Percentiles rank a stretch among this genome's conserved stretches.
Evolutionary conservation across 176 grass and related monocot species (phyloP).

Genomic region (Typha latifolia): DNA sequence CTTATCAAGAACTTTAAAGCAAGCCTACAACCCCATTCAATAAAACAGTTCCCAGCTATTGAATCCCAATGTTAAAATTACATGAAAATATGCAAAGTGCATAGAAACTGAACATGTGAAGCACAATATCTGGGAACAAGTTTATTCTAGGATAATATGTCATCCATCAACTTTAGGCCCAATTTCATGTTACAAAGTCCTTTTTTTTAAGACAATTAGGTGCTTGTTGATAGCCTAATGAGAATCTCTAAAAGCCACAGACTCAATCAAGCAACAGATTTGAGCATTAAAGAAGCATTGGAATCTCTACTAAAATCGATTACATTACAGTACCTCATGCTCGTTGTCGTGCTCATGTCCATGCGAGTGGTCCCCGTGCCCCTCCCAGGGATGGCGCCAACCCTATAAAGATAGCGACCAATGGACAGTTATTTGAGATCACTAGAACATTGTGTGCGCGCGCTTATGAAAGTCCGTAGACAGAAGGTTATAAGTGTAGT

Average conservation of each 20-base stretch:
- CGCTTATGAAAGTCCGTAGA: neutral
- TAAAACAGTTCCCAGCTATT: no score
- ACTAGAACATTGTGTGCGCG: neutral
- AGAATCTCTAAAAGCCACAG: neutral
- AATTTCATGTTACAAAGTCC: no score
- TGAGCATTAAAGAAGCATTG: neutral
- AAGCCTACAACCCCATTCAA: no score
- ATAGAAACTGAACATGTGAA: no score
- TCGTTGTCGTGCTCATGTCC: constrained; percentile 53
- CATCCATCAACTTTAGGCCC: no score
- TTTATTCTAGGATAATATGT: no score
- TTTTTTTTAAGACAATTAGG: no score
- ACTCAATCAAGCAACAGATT: neutral
- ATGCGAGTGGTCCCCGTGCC: constrained; percentile 69
- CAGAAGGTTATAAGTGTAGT: neutral
- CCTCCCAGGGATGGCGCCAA: constrained; percentile 90
- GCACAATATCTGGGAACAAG: no score
- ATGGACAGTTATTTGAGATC: neutral
- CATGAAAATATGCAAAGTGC: no score
- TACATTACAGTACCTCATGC: constrained; percentile 39
- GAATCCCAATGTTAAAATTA: no score
- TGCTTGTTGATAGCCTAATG: no score
- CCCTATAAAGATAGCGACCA: constrained; percentile 35
- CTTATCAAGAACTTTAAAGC: no score
- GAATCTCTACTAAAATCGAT: neutral